A percentile compares a stretch with the other conserved stretches of the same genome.
phyloP scores from a whole-genome alignment of 108 stramenopile species.

The Pseudonitzschia delicatissima region DNA sequence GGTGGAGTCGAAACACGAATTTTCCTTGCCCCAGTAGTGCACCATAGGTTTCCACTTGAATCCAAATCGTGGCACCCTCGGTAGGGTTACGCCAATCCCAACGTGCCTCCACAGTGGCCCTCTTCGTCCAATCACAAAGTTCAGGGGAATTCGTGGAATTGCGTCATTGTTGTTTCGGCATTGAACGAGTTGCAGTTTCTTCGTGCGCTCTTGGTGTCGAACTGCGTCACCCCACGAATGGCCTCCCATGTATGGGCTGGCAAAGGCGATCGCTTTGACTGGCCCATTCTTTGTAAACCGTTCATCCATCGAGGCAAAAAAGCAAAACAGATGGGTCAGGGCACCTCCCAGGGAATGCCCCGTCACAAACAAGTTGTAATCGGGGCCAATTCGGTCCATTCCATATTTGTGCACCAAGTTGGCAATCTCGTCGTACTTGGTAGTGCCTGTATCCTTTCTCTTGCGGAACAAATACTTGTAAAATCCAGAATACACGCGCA shows the following conservation, averaged over 20 bases:
- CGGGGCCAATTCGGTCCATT: constrained; percentile 42
- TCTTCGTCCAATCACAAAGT: constrained; percentile 1
- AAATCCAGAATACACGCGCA: constrained; percentile 55
- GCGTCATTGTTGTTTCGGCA: constrained; percentile 47
- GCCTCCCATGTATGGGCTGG: constrained; percentile 51
- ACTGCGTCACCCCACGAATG: constrained; percentile 53
- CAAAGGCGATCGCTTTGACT: constrained; percentile 58
- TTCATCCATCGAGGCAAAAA: constrained; percentile 64
- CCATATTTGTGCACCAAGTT: constrained; percentile 59
- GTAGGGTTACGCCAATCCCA: constrained; percentile 30
- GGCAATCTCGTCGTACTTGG: constrained; percentile 72
- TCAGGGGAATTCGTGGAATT: background rate
- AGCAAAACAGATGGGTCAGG: constrained; percentile 50
- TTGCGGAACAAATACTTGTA: constrained; percentile 57
- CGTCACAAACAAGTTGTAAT: constrained; percentile 53
- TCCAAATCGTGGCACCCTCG: background rate
- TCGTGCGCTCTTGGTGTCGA: constrained; percentile 48
- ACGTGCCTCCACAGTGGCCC: constrained; percentile 16
- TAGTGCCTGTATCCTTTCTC: constrained; percentile 59
- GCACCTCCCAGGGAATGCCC: constrained; percentile 70
- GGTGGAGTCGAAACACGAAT: constrained; percentile 5
- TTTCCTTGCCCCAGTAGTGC: constrained; percentile 16
- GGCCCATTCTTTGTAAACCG: constrained; percentile 64
- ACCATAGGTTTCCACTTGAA: constrained; percentile 4
- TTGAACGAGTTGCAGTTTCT: constrained; percentile 52